These are phyloP conservation scores for Cutaneotrichosporon spelunceum DNA, from an alignment of 1,284 basidiomycete species.

Conservation along the genomic window DNA sequence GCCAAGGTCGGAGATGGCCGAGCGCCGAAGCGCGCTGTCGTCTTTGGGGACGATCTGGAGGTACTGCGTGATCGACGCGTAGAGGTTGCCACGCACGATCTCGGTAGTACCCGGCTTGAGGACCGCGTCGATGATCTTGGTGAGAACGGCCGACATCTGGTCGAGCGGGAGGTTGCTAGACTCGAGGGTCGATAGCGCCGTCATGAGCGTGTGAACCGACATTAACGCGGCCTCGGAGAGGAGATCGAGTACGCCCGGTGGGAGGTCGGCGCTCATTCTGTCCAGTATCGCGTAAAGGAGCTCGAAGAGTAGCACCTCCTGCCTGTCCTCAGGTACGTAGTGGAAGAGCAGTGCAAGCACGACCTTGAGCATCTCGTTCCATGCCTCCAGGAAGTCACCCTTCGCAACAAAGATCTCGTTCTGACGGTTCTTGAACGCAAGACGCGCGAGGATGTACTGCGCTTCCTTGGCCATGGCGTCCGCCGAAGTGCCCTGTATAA, in stretches of 20 bases:
- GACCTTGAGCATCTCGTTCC: slow-evolving; percentile 77
- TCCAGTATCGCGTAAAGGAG: slow-evolving; percentile 67
- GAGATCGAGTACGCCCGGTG: slow-evolving; percentile 70
- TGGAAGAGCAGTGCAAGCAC: slow-evolving; percentile 78
- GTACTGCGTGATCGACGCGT: slow-evolving; percentile 84
- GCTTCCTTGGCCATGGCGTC: slow-evolving; percentile 69
- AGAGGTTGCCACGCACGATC: slow-evolving; percentile 93
- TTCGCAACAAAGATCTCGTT: slow-evolving; percentile 72
- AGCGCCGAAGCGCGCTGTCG: slow-evolving; percentile 55
- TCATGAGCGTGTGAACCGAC: slow-evolving; percentile 75
- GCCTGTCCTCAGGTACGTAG: slow-evolving; percentile 66
- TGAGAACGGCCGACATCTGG: slow-evolving; percentile 70
- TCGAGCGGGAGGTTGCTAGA: slow-evolving; percentile 71
- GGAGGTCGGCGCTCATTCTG: slow-evolving; percentile 55
- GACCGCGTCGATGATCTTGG: slow-evolving; percentile 71
- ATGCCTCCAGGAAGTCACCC: slow-evolving; percentile 69
- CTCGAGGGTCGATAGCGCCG: slow-evolving; percentile 60
- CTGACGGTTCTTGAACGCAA: slow-evolving; percentile 80
- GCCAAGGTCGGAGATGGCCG: slow-evolving; percentile 61
- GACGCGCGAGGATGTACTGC: slow-evolving; percentile 72
- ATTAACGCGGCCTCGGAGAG: slow-evolving; percentile 78
- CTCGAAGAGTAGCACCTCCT: slow-evolving; percentile 83
- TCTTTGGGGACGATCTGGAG: slow-evolving; percentile 60
- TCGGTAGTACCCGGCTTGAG: slow-evolving; percentile 75
- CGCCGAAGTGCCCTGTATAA: slow-evolving; percentile 63